These are phyloP conservation scores for Candida piceae DNA, from an alignment of 805 yeast genomes.

Conservation along the genomic window DNA sequence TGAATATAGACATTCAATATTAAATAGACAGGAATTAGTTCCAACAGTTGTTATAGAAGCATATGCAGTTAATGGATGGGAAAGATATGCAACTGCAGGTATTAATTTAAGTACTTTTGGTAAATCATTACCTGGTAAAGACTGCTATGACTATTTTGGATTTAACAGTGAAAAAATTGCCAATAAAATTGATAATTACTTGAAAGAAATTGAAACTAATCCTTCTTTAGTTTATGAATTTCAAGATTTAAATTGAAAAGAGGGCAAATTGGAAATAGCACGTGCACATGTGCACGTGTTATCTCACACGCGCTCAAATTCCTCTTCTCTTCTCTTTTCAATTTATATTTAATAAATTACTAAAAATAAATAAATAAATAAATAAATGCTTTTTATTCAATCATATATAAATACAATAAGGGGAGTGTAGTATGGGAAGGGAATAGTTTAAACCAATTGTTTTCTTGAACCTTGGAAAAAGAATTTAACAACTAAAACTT, in stretches of 20 bases:
- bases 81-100: slow-evolving; percentile 91
- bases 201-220: slow-evolving; percentile 7
- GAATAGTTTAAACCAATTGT: slow-evolving; percentile 48
- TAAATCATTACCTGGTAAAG: slow-evolving; percentile 86
- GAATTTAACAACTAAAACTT: slow-evolving; percentile 61
- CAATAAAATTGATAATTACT: slow-evolving; percentile 27
- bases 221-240: slow-evolving; percentile 23
- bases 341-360: too few relatives aligned
- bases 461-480: slow-evolving; percentile 69
- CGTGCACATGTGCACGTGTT: too few relatives aligned
- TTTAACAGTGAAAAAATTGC: slow-evolving; percentile 92
- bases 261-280: too few relatives aligned
- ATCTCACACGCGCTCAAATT: too few relatives aligned
- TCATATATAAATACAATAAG: too few relatives aligned
- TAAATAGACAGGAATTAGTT: slow-evolving; percentile 74
- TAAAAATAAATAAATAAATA: too few relatives aligned
- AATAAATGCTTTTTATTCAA: too few relatives aligned
- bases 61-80: slow-evolving; percentile 87
- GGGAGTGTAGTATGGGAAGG: too few relatives aligned
- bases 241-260: slow-evolving; percentile 24
- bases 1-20: slow-evolving; percentile 75
- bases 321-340: too few relatives aligned
- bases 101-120: slow-evolving; percentile 94
- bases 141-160: slow-evolving; percentile 76
- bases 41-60: slow-evolving; percentile 94